Evolutionary conservation across 2,329 filamentous ascomycete species (phyloP).

Genomic region (Colletotrichum limetticola): DNA sequence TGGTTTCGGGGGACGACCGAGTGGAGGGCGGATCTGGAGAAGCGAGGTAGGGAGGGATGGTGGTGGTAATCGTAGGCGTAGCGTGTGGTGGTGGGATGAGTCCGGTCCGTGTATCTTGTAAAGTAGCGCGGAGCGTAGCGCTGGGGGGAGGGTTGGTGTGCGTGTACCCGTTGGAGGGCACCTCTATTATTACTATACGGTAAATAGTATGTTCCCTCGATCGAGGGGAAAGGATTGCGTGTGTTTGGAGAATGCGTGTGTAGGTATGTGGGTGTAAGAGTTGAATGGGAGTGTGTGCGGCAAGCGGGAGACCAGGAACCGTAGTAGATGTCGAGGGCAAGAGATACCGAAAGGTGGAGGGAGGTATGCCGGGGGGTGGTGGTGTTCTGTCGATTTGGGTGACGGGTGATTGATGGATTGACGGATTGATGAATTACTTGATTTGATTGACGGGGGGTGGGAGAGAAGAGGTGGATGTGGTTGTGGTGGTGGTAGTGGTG

Average conservation of each 20-base stretch:
- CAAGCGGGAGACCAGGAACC: constrained; percentile 21
- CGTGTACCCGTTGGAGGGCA: not conserved
- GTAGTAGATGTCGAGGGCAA: not conserved
- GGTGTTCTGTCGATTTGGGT: not conserved
- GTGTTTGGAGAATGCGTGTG: constrained; percentile 4
- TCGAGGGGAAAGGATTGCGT: not conserved
- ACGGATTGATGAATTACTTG: not conserved
- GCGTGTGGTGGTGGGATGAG: not conserved
- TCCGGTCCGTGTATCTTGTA: constrained; percentile 5
- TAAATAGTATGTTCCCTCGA: not conserved
- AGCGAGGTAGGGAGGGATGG: constrained; percentile 1
- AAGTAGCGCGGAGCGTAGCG: constrained; percentile 11
- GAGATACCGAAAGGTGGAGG: not conserved
- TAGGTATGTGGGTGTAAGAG: not conserved
- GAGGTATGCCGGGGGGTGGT: not conserved
- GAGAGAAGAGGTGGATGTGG: not conserved
- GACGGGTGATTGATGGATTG: not conserved
- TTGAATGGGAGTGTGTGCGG: not conserved
- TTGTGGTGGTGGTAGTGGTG: not conserved
- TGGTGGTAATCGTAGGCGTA: not conserved
- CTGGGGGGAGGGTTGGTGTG: not conserved
- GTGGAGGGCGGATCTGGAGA: not conserved
- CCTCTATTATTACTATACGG: not conserved
- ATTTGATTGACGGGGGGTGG: not conserved
- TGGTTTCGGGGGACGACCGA: constrained; percentile 23